Percentiles rank a stretch among this genome's conserved stretches.
phyloP scores from a whole-genome alignment of 495 filamentous ascomycete genomes.

The Hypoxylon lenormandii region DNA sequence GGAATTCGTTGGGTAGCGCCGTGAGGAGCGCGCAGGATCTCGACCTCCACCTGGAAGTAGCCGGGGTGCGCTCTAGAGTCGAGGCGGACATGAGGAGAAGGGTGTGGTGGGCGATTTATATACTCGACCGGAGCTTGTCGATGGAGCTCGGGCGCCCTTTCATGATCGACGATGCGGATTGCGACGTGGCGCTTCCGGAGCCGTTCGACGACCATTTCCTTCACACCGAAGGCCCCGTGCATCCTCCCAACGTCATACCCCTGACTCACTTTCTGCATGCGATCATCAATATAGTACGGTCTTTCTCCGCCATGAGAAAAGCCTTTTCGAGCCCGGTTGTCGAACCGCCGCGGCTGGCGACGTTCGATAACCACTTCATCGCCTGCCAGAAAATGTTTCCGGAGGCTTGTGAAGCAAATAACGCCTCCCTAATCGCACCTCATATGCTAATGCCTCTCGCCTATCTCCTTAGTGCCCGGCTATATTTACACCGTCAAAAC shows the following conservation, averaged over 20 bases:
- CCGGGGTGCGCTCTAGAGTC: slow-evolving; percentile 56
- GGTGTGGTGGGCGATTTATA: slow-evolving; percentile 95
- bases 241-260: slow-evolving; percentile 63
- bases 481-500: slow-evolving; percentile 92
- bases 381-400: slow-evolving; percentile 80
- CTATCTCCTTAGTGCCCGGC: slow-evolving; percentile 82
- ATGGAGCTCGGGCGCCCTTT: slow-evolving; percentile 85
- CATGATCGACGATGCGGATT: slow-evolving; percentile 89
- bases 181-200: slow-evolving; percentile 82
- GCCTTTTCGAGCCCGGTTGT: slow-evolving; percentile 76
- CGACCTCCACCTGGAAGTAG: slow-evolving; percentile 80
- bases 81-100: slow-evolving; percentile 90
- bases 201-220: slow-evolving; percentile 86
- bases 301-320: slow-evolving; percentile 80
- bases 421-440: slow-evolving; percentile 75
- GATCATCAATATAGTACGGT: slow-evolving; percentile 84
- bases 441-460: slow-evolving; percentile 76
- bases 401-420: slow-evolving; percentile 72
- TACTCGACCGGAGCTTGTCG: slow-evolving; percentile 84
- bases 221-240: slow-evolving; percentile 68
- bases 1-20: slow-evolving; percentile 88
- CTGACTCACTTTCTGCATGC: slow-evolving; percentile 75
- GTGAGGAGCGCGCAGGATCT: slow-evolving; percentile 88
- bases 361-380: slow-evolving; percentile 84
- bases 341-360: slow-evolving; percentile 74